A percentile compares a stretch with the other conserved stretches of the same genome.
These are phyloP conservation scores for Colletotrichum nymphaeae DNA, from an alignment of 2,329 filamentous ascomycete species.

Conservation along the genomic window DNA sequence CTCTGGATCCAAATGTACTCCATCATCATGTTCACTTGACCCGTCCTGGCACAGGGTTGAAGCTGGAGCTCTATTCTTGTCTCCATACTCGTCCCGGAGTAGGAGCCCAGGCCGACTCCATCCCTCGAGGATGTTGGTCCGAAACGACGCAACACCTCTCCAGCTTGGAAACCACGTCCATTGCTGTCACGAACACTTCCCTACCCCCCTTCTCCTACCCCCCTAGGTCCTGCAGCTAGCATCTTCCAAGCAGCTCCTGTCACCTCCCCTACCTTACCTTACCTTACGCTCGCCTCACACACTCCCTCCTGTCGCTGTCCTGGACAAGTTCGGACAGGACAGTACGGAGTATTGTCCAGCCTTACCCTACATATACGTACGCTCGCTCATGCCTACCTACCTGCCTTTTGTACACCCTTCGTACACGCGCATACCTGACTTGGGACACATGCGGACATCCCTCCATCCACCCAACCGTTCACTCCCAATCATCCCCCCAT, in stretches of 20 bases:
- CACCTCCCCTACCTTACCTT: neutral
- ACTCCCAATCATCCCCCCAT: neutral
- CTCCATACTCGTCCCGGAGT: neutral
- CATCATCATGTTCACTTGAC: neutral
- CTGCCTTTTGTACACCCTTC: neutral
- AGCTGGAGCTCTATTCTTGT: neutral
- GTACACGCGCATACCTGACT: slow-evolving; percentile 3
- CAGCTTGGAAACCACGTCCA: neutral
- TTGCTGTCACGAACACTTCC: neutral
- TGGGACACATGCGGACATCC: slow-evolving; percentile 7
- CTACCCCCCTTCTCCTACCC: neutral
- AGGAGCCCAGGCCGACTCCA: neutral
- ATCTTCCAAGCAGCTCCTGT: neutral
- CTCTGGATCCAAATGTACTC: neutral
- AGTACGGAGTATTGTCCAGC: neutral
- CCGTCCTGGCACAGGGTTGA: neutral
- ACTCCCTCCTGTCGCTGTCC: neutral
- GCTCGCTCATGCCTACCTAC: neutral
- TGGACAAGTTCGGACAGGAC: neutral
- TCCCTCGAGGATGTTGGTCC: neutral
- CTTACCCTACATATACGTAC: slow-evolving; percentile 1
- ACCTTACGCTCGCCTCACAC: neutral
- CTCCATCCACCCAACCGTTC: slow-evolving; percentile 20
- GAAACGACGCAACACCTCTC: neutral
- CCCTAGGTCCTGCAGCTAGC: neutral